phyloP scores from a whole-genome alignment of 2,329 filamentous ascomycete genomes.

The Phoma sp. region DNA sequence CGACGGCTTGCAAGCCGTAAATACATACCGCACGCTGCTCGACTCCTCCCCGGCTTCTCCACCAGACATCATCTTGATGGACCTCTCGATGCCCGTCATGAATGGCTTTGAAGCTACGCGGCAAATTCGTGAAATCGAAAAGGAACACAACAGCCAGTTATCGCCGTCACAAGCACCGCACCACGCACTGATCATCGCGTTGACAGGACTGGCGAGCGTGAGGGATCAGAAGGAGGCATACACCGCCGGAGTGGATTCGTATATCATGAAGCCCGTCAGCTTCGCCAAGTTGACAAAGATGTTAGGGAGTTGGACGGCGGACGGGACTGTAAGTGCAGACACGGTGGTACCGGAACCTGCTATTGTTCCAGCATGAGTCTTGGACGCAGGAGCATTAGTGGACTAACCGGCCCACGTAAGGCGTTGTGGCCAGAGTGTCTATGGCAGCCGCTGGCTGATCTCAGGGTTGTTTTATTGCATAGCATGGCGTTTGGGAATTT shows the following conservation, averaged over 20 bases:
- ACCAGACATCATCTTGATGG: conserved; percentile 21
- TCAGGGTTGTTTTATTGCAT: background rate
- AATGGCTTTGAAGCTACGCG: conserved; percentile 38
- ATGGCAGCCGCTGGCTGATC: background rate
- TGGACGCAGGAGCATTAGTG: no score
- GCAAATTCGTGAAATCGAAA: conserved; percentile 34
- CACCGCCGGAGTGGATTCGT: conserved; percentile 27
- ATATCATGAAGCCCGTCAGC: conserved; percentile 35
- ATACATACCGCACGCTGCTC: conserved; percentile 25
- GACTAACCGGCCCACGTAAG: background rate
- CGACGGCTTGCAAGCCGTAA: conserved; percentile 36
- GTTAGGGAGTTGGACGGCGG: background rate
- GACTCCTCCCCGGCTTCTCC: background rate
- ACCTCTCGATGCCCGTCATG: conserved; percentile 44
- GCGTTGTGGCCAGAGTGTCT: background rate
- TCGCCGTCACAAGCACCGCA: background rate
- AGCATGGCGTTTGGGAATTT: background rate
- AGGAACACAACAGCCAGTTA: background rate
- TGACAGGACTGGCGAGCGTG: conserved; percentile 32
- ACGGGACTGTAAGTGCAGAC: background rate
- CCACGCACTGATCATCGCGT: conserved; percentile 16
- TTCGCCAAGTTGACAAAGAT: conserved; percentile 24
- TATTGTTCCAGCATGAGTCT: background rate
- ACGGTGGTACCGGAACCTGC: background rate
- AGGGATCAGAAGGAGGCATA: conserved; percentile 28